Percentiles rank a stretch among this genome's conserved stretches.
These are phyloP conservation scores for Solanum aculeatissimum DNA, from an alignment of 305 asterid genomes.

Conservation along the genomic window DNA sequence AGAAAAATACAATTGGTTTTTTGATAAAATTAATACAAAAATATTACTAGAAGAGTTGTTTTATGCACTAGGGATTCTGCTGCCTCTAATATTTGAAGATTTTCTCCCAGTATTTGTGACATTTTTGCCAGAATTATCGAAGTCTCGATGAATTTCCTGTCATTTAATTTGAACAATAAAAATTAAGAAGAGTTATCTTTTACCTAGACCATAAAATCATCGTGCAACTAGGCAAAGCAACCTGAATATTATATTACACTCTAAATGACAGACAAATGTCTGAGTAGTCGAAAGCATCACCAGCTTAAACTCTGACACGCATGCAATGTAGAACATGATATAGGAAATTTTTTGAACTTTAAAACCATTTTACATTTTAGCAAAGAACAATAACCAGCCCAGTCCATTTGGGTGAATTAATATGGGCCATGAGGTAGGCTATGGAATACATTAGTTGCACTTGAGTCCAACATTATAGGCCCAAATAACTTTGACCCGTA, in stretches of 20 bases:
- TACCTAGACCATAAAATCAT: background rate
- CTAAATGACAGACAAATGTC: background rate
- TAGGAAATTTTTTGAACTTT: background rate
- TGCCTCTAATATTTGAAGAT: slow-evolving; percentile 7
- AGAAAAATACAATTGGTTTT: background rate
- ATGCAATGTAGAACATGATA: background rate
- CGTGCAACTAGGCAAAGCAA: background rate
- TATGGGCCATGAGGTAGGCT: background rate
- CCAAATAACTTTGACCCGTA: background rate
- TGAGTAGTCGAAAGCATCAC: background rate
- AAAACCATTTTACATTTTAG: background rate
- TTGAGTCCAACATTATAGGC: background rate
- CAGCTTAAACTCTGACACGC: background rate
- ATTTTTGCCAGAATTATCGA: slow-evolving; percentile 5
- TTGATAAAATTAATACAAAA: background rate
- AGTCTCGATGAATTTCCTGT: slow-evolving; percentile 23
- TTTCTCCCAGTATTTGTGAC: slow-evolving; percentile 18
- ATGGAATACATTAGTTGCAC: background rate
- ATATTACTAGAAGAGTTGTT: background rate
- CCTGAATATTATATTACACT: background rate
- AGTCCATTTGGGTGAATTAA: background rate
- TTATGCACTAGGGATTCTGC: background rate
- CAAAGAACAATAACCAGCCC: background rate
- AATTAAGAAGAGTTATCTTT: background rate
- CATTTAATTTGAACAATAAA: background rate